Evolutionary conservation across 2,329 filamentous ascomycete genomes (phyloP), one percentile per base, ranked within the genome.

Genomic region (Leptodontidium sp.): DNA sequence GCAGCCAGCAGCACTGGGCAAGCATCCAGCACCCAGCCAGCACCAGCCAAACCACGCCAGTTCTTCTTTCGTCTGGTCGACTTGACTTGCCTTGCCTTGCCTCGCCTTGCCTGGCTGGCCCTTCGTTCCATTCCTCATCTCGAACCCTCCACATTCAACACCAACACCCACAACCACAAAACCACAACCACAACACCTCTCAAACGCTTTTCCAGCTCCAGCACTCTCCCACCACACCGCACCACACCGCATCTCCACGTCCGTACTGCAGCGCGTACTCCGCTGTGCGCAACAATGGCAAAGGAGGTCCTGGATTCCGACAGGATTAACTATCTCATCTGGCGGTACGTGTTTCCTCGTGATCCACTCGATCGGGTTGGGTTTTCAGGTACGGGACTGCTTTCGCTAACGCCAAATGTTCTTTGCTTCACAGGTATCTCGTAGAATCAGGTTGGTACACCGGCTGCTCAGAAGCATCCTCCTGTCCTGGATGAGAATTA

Each of bases 261-360:
- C 21, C 21, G 57, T 59, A 59, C 57, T 40, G 57, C 57, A 59
- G 57, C 57, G 57, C 38, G 66, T 62, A 66, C 61, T 65, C 62
- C 38, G 29, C 43, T 52, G 45, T 65, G 58, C 72, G 64, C 67
- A 70, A 73, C 69, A 53, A 78, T 79, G 77, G 69, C 76, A 21
- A 79, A 79, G 72, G 78, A 79, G 73, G 67, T 69, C 43, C 84
- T 91, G 77, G 86, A 89, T 84, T 89, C 87, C 74, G 85, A 90
- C 80, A 85, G 87, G 83, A 83, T 90, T 84, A 91, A 90, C 83
- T 90, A 88, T 84, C 85, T 91, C 80, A 85, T 91, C 79, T 91
- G 88, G 88, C 89, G 87, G 88, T 91, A 84, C 81, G 88, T 78
- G 71, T 75, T 73, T 74, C 68, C 73, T 74, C 73, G 71, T 77